Conservation (phyloP, 495 filamentous ascomycete genomes). For the Astrothelium subdiscretum region DNA sequence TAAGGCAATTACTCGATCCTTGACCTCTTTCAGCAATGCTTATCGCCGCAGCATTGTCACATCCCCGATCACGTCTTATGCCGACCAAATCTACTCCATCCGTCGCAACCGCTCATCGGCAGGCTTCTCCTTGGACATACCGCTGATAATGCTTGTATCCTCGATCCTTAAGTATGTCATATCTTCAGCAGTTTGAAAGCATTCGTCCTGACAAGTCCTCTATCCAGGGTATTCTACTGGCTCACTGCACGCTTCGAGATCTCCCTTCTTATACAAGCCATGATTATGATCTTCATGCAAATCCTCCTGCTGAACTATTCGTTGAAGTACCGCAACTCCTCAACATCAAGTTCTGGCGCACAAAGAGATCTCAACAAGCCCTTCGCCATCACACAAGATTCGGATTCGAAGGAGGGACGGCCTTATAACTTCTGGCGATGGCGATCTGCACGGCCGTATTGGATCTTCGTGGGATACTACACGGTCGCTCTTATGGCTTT, state of each 20-base stretch:
- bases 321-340: constrained; percentile 60
- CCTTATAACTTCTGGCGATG: constrained; percentile 96
- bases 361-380: constrained; percentile 25
- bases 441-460: constrained; percentile 77
- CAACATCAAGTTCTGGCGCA: constrained; percentile 10
- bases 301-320: constrained; percentile 77
- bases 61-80: constrained; percentile 77
- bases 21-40: neutral
- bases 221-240: constrained; percentile 77
- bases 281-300: constrained; percentile 81
- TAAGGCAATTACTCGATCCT: constrained; percentile 7
- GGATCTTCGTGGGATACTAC: constrained; percentile 71
- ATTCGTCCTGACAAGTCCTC: neutral
- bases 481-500: constrained; percentile 50
- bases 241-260: constrained; percentile 74
- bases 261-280: constrained; percentile 70
- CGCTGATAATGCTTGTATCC: constrained; percentile 92
- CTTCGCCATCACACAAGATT: constrained; percentile 44
- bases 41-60: constrained; percentile 44
- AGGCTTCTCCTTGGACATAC: constrained; percentile 85
- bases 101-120: constrained; percentile 67
- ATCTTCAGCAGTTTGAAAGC: neutral
- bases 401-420: constrained; percentile 31
- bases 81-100: constrained; percentile 86
- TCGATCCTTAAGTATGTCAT: constrained; percentile 72